phyloP scores from a whole-genome alignment of 169 alveolate species.

The Plasmodium blacklocki region DNA sequence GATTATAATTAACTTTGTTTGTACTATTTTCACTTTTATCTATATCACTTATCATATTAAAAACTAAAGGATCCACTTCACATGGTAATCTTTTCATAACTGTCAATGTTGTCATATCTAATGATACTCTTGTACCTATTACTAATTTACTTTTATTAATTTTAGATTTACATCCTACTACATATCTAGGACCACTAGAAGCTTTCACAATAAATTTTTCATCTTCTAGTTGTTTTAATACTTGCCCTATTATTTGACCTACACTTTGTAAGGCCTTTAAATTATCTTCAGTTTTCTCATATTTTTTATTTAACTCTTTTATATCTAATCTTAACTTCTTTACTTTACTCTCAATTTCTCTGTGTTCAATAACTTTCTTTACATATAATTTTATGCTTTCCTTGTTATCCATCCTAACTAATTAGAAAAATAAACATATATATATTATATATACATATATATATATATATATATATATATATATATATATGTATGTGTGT shows the following conservation, averaged over 20 bases:
- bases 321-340: conserved; percentile 82
- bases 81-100: conserved; percentile 97
- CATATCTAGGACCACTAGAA: conserved; percentile 98
- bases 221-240: conserved; percentile 93
- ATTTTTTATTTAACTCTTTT: conserved; percentile 86
- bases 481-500: no score
- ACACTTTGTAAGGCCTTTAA: conserved; percentile 97
- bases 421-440: not conserved
- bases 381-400: conserved; percentile 75
- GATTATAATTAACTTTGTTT: conserved; percentile 76
- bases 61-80: conserved; percentile 99
- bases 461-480: no score
- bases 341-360: conserved; percentile 82
- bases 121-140: conserved; percentile 98
- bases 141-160: conserved; percentile 92
- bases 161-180: conserved; percentile 96
- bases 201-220: conserved; percentile 97
- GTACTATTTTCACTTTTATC: conserved; percentile 80
- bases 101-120: conserved; percentile 99
- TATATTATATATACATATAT: not conserved
- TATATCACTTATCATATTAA: conserved; percentile 97
- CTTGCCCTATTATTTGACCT: conserved; percentile 99
- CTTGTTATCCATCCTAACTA: conserved; percentile 66
- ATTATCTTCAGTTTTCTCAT: conserved; percentile 96
- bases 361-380: conserved; percentile 81